Percentiles rank a stretch among this genome's conserved stretches.
These are phyloP conservation scores for Postia placenta DNA, from an alignment of 768 basidiomycete genomes.

Conservation along the genomic window DNA sequence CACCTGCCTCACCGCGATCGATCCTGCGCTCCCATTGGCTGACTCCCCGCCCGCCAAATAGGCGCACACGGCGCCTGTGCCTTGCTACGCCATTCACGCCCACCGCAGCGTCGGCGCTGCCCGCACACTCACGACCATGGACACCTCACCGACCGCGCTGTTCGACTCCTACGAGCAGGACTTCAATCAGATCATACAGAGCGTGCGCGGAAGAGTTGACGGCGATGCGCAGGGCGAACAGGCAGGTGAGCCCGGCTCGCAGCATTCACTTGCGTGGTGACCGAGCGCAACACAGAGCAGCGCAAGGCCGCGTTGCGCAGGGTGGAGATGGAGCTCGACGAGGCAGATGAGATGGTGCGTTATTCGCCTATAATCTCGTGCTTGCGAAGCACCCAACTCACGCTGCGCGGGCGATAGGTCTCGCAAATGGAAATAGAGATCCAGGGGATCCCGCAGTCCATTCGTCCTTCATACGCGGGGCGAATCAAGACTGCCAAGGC, in stretches of 20 bases:
- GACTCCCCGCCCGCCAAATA: background rate
- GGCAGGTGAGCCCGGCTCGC: slow-evolving; percentile 46
- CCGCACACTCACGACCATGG: slow-evolving; percentile 40
- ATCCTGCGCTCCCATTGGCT: background rate
- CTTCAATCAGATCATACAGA: slow-evolving; percentile 75
- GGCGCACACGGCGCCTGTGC: background rate
- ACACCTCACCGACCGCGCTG: slow-evolving; percentile 76
- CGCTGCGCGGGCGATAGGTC: slow-evolving; percentile 43
- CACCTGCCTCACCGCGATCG: background rate
- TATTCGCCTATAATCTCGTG: background rate
- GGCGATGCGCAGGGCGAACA: slow-evolving; percentile 57
- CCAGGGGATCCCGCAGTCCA: slow-evolving; percentile 85
- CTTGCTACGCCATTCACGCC: background rate
- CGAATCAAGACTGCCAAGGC: slow-evolving; percentile 72
- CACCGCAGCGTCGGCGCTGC: background rate
- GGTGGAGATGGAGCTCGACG: slow-evolving; percentile 94
- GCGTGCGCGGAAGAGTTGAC: slow-evolving; percentile 74
- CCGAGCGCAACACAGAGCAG: slow-evolving; percentile 51
- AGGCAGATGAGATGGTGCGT: slow-evolving; percentile 93
- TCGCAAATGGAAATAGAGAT: slow-evolving; percentile 99
- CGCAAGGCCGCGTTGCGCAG: slow-evolving; percentile 74
- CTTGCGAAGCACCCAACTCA: background rate
- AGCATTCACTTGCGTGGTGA: background rate
- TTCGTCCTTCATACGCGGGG: slow-evolving; percentile 69
- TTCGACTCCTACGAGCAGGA: slow-evolving; percentile 92